Evolutionary conservation across 805 yeast genomes (phyloP), one percentile per base, ranked within the genome.

Genomic region (Myxozyma vanderwaltii): DNA sequence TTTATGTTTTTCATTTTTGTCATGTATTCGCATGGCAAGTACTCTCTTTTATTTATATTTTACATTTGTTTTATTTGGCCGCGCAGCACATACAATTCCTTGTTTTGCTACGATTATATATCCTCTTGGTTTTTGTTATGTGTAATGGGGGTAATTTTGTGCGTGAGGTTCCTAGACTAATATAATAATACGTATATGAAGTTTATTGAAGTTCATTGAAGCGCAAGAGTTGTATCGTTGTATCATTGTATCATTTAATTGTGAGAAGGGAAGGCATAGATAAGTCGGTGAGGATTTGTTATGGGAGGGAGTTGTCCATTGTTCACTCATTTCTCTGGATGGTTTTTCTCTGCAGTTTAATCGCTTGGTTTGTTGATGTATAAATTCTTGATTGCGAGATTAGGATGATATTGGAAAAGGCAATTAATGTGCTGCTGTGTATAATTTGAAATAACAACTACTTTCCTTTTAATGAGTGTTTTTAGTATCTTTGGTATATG

Each of bases 111-210:
- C 29, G 46, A 41, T 41, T 41, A 41, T 41, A 41, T 41, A 41
- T 41, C 46, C 46, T 41, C 27, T 41, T 5, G 27, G 46, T 41
- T 41, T 41, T 41, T 41, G 46, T 24, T 41, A 21, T 41, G 46
- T 41, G 46, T 41, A 24, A 19, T 41, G 8, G 46, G 46, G 27
- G 19, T 35, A 3, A 21, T 10, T 41, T 12, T 41, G 46, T 19
- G 46, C 27, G 46, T 21, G 45, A 41, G 45, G 45, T 19, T 19
- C 29, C 46, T 24, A 41, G 46, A 41, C 46, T 41, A 41, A 41
- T 41, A 41, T 24, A 41, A 41, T 41, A 41, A 19, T 41, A 41
- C 29, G 45, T 41, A 5, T 41, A 21, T 41, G 29, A 4, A 10
- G 46, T 41, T 5, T 41, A 24, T n/a, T n/a, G 17, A 38, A 4